Conservation (phyloP, 805 yeast genomes). For the Maudiozyma barnettii region DNA sequence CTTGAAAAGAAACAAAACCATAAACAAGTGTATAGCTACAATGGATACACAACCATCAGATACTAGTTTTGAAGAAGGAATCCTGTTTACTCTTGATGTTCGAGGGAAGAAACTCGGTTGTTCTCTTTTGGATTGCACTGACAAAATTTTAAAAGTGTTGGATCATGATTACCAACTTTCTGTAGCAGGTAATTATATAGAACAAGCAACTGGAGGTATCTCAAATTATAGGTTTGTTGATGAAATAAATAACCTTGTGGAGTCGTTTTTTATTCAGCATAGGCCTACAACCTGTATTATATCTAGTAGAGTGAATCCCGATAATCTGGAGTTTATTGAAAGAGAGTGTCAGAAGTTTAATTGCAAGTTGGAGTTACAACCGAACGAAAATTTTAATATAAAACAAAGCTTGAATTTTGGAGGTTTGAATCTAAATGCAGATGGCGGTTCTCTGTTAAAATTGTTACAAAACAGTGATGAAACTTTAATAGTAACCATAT, state of each 20-base stretch:
- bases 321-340: constrained; percentile 5
- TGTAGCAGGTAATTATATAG: background rate
- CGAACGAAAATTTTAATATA: constrained; percentile 7
- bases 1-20: too few relatives aligned
- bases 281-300: constrained; percentile 14
- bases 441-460: background rate
- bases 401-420: background rate
- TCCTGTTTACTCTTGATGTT: constrained; percentile 5
- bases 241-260: constrained; percentile 11
- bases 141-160: constrained; percentile 6
- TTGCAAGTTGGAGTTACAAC: constrained; percentile 9
- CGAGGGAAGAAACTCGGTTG: constrained; percentile 8
- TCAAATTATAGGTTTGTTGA: background rate
- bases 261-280: constrained; percentile 8
- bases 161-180: constrained; percentile 12
- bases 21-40: too few relatives aligned
- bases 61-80: background rate
- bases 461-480: background rate
- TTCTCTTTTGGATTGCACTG: constrained; percentile 8
- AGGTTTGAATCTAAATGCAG: background rate
- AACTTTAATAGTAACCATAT: constrained; percentile 5
- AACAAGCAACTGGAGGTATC: background rate
- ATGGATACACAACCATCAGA: too few relatives aligned
- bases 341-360: constrained; percentile 4
- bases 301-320: constrained; percentile 13